A percentile compares a stretch with the other conserved stretches of the same genome.
Conservation (phyloP, 1,139 yeast genomes). For the Geotrichum carabidarum region DNA sequence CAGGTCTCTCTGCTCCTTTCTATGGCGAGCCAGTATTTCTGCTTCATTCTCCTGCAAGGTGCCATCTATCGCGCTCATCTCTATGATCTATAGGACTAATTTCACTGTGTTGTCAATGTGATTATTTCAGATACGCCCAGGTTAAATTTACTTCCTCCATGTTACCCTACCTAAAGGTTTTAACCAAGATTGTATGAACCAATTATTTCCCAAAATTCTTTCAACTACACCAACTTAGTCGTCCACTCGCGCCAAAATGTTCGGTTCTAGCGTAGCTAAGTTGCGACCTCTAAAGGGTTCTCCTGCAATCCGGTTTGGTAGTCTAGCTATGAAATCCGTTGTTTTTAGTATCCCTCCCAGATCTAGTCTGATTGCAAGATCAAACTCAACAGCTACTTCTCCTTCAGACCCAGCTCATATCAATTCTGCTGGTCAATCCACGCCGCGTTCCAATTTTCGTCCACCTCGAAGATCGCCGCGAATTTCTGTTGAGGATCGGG, state of each 20-base stretch:
- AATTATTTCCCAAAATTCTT: constrained; percentile 4
- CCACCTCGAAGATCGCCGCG: not conserved
- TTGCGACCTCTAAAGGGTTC: constrained; percentile 6
- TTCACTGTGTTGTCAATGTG: not conserved
- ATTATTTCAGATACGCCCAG: not conserved
- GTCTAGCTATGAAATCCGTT: not conserved
- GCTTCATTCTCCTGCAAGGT: constrained; percentile 42
- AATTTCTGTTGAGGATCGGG: constrained; percentile 1
- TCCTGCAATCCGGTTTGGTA: constrained; percentile 3
- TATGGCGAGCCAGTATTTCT: constrained; percentile 56
- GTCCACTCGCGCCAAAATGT: constrained; percentile 3
- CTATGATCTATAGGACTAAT: not conserved
- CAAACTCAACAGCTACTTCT: constrained; percentile 1
- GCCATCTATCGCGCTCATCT: not conserved
- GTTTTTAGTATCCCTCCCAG: not conserved
- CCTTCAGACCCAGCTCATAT: not conserved
- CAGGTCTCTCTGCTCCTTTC: constrained; percentile 63
- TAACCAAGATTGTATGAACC: not conserved
- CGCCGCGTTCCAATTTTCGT: not conserved
- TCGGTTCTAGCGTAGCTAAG: constrained; percentile 9
- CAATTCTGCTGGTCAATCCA: not conserved
- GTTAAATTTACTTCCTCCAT: not conserved
- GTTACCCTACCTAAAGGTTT: constrained; percentile 2
- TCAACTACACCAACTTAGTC: not conserved
- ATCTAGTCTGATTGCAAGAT: not conserved